phyloP scores from a whole-genome alignment of 441 rosid genomes.

The Macaranga tanarius region DNA sequence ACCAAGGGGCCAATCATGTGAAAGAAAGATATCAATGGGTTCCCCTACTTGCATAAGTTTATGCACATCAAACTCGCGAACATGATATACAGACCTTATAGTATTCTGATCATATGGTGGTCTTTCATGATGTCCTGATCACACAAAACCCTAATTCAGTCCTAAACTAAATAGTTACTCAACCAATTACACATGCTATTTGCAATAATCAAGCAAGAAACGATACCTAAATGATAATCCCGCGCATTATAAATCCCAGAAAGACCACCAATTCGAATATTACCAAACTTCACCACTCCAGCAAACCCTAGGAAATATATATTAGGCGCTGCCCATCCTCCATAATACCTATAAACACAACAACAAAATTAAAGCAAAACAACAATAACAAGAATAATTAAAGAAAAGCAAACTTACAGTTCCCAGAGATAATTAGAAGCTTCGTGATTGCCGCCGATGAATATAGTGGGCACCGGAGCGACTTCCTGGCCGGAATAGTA shows the following conservation, averaged over 20 bases:
- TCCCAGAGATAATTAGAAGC: slow-evolving; percentile 97
- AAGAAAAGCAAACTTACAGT: slow-evolving; percentile 41
- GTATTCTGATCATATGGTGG: slow-evolving; percentile 71
- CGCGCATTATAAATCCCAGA: slow-evolving; percentile 76
- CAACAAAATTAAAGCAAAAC: background rate
- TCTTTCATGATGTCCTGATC: slow-evolving; percentile 80
- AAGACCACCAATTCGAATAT: slow-evolving; percentile 84
- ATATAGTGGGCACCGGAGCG: slow-evolving; percentile 85
- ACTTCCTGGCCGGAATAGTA: slow-evolving; percentile 74
- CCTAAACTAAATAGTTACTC: no score
- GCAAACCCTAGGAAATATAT: slow-evolving; percentile 79
- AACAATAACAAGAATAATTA: background rate
- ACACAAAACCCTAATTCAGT: slow-evolving; percentile 22
- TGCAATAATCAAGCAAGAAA: background rate
- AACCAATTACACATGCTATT: no score
- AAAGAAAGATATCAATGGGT: slow-evolving; percentile 83
- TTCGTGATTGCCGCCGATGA: slow-evolving; percentile 96
- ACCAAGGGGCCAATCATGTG: slow-evolving; percentile 96
- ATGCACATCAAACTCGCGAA: slow-evolving; percentile 86
- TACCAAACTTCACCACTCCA: slow-evolving; percentile 85
- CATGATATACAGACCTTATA: slow-evolving; percentile 76
- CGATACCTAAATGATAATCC: slow-evolving; percentile 60
- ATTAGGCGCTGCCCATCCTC: slow-evolving; percentile 93
- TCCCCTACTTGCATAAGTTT: slow-evolving; percentile 82
- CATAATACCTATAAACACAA: slow-evolving; percentile 62